Percentiles rank a stretch among this genome's conserved stretches.
Evolutionary conservation across 2,329 filamentous ascomycete species (phyloP).

Genomic region (Colletotrichum nymphaeae): DNA sequence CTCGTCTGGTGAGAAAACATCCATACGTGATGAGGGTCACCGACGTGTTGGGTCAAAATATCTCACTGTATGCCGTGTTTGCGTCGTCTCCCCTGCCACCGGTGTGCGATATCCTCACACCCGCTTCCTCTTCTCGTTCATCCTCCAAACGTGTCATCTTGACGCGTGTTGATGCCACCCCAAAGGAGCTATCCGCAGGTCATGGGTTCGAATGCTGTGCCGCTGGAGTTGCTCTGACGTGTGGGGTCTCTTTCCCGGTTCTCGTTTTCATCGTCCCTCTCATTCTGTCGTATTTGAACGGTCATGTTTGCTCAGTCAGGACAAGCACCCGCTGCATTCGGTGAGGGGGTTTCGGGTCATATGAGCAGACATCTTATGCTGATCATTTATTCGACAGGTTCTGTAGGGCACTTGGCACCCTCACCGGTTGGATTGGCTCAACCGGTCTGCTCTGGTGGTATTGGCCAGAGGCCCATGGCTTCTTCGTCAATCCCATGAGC

Average conservation of each 20-base stretch:
- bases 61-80: neutral
- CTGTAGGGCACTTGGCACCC: constrained; percentile 54
- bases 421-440: constrained; percentile 52
- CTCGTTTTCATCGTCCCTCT: neutral
- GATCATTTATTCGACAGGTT: constrained; percentile 46
- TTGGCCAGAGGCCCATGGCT: constrained; percentile 47
- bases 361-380: constrained; percentile 1
- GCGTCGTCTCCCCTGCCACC: neutral
- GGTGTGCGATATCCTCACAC: neutral
- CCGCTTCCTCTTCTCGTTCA: neutral
- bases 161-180: neutral
- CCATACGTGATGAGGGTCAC: neutral
- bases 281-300: neutral
- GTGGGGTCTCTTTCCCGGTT: neutral
- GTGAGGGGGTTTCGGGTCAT: neutral
- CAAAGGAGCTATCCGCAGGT: neutral
- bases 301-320: neutral
- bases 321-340: neutral
- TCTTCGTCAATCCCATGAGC: neutral
- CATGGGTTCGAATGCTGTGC: neutral
- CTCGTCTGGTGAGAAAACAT: neutral
- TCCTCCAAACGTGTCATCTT: neutral
- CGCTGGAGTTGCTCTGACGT: neutral
- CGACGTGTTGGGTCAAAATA: neutral
- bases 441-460: constrained; percentile 58